Evolutionary conservation across 2,329 filamentous ascomycete genomes (phyloP).

Genomic region (Penicillium verrucosum): DNA sequence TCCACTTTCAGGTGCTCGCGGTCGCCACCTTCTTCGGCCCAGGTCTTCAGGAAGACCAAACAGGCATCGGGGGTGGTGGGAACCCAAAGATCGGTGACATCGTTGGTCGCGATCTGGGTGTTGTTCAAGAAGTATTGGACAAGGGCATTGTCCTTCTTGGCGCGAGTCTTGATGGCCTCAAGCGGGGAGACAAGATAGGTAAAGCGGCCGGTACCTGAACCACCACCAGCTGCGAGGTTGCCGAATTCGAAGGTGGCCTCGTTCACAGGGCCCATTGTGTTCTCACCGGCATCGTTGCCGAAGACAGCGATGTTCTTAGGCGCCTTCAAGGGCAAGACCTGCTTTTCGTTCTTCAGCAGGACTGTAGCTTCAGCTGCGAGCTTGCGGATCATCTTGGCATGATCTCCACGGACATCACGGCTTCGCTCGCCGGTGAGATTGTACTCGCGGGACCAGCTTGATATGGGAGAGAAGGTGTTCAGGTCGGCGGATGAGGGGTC

Average conservation of each 20-base stretch:
- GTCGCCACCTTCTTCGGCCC: conserved; percentile 78
- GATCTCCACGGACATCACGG: conserved; percentile 65
- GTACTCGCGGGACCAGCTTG: conserved; percentile 17
- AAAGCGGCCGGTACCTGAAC: conserved; percentile 20
- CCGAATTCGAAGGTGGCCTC: conserved; percentile 15
- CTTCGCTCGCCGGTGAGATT: conserved; percentile 15
- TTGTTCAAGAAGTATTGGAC: conserved; percentile 24
- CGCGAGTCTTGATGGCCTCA: conserved; percentile 28
- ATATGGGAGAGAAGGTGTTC: conserved; percentile 9
- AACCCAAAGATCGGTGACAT: conserved; percentile 18
- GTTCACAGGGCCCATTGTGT: conserved; percentile 18
- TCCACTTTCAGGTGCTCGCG: conserved; percentile 55
- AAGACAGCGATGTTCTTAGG: conserved; percentile 49
- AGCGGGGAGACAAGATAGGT: conserved; percentile 29
- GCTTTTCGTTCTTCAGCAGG: conserved; percentile 56
- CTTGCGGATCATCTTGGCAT: conserved; percentile 67
- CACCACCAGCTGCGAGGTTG: conserved; percentile 15
- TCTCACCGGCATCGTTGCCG: conserved; percentile 49
- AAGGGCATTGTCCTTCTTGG: conserved; percentile 20
- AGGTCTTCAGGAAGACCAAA: conserved; percentile 79
- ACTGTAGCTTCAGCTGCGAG: conserved; percentile 74
- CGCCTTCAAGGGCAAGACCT: conserved; percentile 49
- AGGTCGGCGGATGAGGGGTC: conserved; percentile 30
- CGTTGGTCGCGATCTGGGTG: conserved; percentile 10
- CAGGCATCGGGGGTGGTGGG: conserved; percentile 39